Evolutionary conservation across 805 yeast species (phyloP).

Genomic region (Millerozyma miso): DNA sequence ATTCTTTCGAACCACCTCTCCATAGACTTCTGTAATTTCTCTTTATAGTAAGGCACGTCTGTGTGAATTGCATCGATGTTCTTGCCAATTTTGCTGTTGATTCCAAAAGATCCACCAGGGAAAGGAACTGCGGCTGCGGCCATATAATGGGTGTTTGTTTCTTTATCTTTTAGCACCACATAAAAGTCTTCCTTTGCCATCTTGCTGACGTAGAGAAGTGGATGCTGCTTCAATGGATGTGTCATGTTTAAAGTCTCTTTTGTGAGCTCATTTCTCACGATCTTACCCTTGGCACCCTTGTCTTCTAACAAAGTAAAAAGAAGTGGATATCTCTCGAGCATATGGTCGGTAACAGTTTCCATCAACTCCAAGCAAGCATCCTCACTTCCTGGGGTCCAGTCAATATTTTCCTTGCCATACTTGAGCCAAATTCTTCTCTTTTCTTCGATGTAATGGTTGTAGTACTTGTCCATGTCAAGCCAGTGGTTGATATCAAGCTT

Average conservation of each 20-base stretch:
- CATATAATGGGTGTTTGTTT: conserved; percentile 55
- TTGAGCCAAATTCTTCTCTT: conserved; percentile 53
- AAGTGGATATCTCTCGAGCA: conserved; percentile 59
- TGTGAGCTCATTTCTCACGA: conserved; percentile 58
- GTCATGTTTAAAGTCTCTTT: conserved; percentile 59
- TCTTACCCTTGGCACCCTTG: conserved; percentile 42
- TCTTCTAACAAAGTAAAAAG: conserved; percentile 47
- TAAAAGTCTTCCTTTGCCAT: conserved; percentile 78
- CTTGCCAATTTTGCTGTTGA: conserved; percentile 55
- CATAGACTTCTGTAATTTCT: conserved; percentile 64
- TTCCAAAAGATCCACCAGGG: conserved; percentile 74
- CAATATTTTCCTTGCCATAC: conserved; percentile 60
- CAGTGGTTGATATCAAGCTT: conserved; percentile 71
- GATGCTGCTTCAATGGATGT: conserved; percentile 58
- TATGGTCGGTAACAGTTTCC: conserved; percentile 57
- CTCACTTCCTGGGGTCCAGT: conserved; percentile 61
- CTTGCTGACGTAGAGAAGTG: conserved; percentile 57
- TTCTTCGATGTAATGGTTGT: conserved; percentile 61
- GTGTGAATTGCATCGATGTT: conserved; percentile 61
- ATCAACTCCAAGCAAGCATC: conserved; percentile 61
- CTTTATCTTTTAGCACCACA: conserved; percentile 51
- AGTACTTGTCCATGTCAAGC: conserved; percentile 78
- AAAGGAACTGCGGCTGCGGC: conserved; percentile 75
- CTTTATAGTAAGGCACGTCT: conserved; percentile 66
- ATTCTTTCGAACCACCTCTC: conserved; percentile 66